Percentiles rank a stretch among this genome's conserved stretches.
These are phyloP conservation scores for Chaetothyriales sp. DNA, from an alignment of 2,329 filamentous ascomycete species.

Conservation along the genomic window DNA sequence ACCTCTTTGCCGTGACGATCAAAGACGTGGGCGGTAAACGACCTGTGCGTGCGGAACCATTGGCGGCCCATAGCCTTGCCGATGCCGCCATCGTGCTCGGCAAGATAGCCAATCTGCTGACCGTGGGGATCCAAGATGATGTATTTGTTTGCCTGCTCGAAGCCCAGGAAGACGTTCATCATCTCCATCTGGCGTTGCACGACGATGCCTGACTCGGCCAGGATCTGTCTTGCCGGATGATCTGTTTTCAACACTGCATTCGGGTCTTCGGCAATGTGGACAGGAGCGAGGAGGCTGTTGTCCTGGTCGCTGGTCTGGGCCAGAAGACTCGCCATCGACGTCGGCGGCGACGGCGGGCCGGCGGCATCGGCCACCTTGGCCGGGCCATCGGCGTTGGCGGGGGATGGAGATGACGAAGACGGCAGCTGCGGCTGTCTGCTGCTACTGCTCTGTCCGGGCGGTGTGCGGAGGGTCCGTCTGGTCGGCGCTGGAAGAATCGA, in stretches of 20 bases:
- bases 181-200: slow-evolving; percentile 51
- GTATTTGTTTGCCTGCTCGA: slow-evolving; percentile 54
- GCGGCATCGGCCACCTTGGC: too few relatives aligned
- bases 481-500: not conserved
- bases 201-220: slow-evolving; percentile 49
- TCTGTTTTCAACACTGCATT: slow-evolving; percentile 43
- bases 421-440: not conserved
- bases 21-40: slow-evolving; percentile 53
- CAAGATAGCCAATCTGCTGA: slow-evolving; percentile 51
- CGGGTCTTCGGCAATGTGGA: slow-evolving; percentile 48
- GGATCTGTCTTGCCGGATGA: slow-evolving; percentile 44
- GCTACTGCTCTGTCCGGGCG: not conserved
- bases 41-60: slow-evolving; percentile 47
- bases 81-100: slow-evolving; percentile 48
- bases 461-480: not conserved
- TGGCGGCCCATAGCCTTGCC: slow-evolving; percentile 44
- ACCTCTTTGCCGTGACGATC: slow-evolving; percentile 48
- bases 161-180: slow-evolving; percentile 53
- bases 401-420: not conserved
- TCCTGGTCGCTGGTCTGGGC: slow-evolving; percentile 32
- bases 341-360: slow-evolving; percentile 13
- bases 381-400: not conserved
- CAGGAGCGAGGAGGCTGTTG: slow-evolving; percentile 43
- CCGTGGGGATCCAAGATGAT: slow-evolving; percentile 52
- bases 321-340: slow-evolving; percentile 24